Base-by-base conservation (phyloP, 352 stramenopile species). In the Globisporangium parvum region DNA sequence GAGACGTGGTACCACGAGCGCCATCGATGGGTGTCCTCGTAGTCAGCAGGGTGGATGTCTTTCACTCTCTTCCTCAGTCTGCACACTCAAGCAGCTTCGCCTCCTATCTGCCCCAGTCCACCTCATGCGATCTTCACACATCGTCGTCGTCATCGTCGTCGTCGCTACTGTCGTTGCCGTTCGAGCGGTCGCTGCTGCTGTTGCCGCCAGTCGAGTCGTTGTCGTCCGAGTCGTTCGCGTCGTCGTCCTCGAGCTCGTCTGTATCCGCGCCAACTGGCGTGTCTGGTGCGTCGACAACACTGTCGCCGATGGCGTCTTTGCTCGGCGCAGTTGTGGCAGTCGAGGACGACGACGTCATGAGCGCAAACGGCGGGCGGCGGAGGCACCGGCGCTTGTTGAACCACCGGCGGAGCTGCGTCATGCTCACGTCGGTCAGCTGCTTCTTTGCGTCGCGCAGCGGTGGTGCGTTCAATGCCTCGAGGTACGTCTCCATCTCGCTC, bases 341-440 rank as follows among this genome's bases (percentile, higher is more conserved):
- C 14, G 18, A 18, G 8, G 20, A 26, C 41, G 41, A 77, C 41
- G 84, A 76, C 11, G 80, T 87, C 83, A 93, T 89, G n/a, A 93
- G 64, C 12, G 83, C 80, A 65, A 90, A 90, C 31, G 83, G 83
- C 45, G 83, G 83, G 17, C 80, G 83, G 33, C 83, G 80, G 31
- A 93, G 73, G 70, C 83, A 93, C 33, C 83, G 79, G 23, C 83
- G 69, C 64, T 93, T 93, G 63, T 93, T 93, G 51, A 93, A 93
- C 83, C 83, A 93, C 21, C 83, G 73, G 37, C 83, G 70, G 31
- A 93, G 54, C 61, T 93, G 83, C 47, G 83, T 93, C 80, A 93
- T 93, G 70, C 80, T 93, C 51, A 93, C 80, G 46, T 93, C 80
- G 53, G 90, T 66, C 1, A 65, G 65, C 48, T 93, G 83, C 66